These are phyloP conservation scores for Mentha longifolia DNA, from an alignment of 257 asterid species.

Conservation along the genomic window DNA sequence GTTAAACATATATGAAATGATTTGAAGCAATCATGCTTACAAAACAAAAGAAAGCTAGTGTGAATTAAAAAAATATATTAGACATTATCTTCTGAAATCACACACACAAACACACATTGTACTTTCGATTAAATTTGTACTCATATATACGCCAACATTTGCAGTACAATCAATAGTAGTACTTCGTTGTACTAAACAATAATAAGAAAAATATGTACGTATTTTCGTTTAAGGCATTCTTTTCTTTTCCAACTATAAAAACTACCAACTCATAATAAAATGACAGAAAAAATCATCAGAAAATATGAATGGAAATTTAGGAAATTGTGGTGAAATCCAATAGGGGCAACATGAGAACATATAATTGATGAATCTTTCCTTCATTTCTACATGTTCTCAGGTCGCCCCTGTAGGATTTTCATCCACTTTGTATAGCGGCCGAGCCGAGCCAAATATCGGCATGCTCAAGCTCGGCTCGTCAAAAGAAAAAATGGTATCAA, in stretches of 20 bases:
- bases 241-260: conserved; percentile 25
- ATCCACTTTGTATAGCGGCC: conserved; percentile 20
- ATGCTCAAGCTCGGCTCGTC: too few relatives aligned
- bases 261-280: not conserved
- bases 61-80: too few relatives aligned
- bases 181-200: conserved; percentile 10
- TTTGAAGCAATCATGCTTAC: too few relatives aligned
- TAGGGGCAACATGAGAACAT: conserved; percentile 46
- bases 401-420: conserved; percentile 46
- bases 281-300: not conserved
- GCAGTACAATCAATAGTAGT: conserved; percentile 35
- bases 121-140: conserved; percentile 28
- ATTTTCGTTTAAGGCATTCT: not conserved
- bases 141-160: not conserved
- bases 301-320: not conserved
- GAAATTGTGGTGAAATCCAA: conserved; percentile 33
- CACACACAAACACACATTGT: not conserved
- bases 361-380: not conserved
- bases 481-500: too few relatives aligned
- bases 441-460: too few relatives aligned
- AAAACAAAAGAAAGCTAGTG: not conserved
- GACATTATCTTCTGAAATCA: too few relatives aligned
- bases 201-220: not conserved
- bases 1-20: too few relatives aligned
- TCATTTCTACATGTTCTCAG: conserved; percentile 44